Conservation (phyloP, 2,329 filamentous ascomycete genomes). For the Aphanoascus verrucosus region DNA sequence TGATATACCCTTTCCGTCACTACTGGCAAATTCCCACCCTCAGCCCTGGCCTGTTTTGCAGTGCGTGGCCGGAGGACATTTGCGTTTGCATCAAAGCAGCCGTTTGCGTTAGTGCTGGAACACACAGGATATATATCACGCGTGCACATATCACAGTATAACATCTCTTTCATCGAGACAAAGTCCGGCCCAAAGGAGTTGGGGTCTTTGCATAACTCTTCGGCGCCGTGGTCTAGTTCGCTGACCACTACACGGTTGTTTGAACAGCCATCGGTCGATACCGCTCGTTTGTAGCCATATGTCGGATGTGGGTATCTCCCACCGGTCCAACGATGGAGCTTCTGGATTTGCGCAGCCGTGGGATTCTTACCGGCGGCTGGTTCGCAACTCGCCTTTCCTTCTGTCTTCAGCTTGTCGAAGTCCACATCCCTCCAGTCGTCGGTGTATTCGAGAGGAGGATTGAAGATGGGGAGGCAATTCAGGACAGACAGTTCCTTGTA, state of each 20-base stretch:
- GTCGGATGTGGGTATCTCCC: not conserved
- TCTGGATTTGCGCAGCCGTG: not conserved
- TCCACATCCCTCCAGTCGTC: constrained; percentile 15
- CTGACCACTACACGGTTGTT: constrained; percentile 12
- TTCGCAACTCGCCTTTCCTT: not conserved
- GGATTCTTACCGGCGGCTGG: not conserved
- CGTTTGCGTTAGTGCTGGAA: no score
- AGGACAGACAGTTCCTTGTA: constrained; percentile 18
- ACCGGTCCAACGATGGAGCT: not conserved
- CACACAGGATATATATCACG: not conserved
- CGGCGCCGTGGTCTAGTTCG: not conserved
- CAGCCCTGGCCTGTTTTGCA: no score
- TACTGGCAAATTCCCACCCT: no score
- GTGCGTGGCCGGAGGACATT: no score
- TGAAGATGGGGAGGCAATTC: constrained; percentile 20
- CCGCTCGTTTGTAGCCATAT: not conserved
- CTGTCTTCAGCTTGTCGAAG: constrained; percentile 6
- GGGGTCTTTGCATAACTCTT: not conserved
- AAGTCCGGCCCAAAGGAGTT: constrained; percentile 1
- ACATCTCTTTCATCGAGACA: not conserved
- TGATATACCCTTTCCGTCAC: no score
- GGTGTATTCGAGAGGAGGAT: constrained; percentile 22
- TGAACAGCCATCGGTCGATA: not conserved
- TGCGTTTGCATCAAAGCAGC: no score
- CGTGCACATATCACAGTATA: constrained; percentile 7